Evolutionary conservation across 1,139 yeast genomes (phyloP), one percentile per base, ranked within the genome.

Genomic region (Wickerhamiella infanticola): DNA sequence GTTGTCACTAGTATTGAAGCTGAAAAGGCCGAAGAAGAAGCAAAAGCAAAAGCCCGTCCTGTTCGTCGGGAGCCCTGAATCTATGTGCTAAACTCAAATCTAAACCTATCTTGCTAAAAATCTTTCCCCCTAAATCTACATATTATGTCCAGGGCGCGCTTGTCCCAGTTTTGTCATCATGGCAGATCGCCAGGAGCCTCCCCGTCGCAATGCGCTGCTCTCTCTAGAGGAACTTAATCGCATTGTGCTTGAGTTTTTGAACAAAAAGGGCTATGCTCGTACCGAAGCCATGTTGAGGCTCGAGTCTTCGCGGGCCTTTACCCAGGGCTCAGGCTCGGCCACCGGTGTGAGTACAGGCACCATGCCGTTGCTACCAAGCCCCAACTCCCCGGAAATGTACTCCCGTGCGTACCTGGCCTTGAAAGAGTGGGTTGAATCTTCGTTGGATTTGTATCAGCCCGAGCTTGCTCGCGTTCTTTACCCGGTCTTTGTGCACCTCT

Each of bases 251-350:
- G 98, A 90, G 57, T 90, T 90, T 57, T 72, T 93, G 53, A 83
- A 79, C 62, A 88, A 90, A 59, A 86, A 88, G 61, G 99, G 99
- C 3, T 93, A 85, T 59, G 88, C 85, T 53, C 76, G 81, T 54
- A 88, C 97, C 0, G 99, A 93, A 61, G 86, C 95, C 3, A 84
- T 86, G 80, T 72, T 90, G 50, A 74, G 98, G 52, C 75, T 86
- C 52, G 99, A 93, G 61, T 78, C 85, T 51, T 75, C 93, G 3
- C 79, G 85, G 50, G 74, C 78, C 25, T 76, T 81, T 24, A 75
- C 79, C 0, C 68, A 73, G 23, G 50, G 51, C 39, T 48, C 51
- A 33, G 46, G 49, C 27, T 50, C 47, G 33, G 40, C 49, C 29
- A 53, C 52, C 23, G 55, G 56, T 35, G 54, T 51, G 37, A 54